These are phyloP conservation scores for Cantharellus anzutake DNA, from an alignment of 768 basidiomycete species.

Conservation along the genomic window DNA sequence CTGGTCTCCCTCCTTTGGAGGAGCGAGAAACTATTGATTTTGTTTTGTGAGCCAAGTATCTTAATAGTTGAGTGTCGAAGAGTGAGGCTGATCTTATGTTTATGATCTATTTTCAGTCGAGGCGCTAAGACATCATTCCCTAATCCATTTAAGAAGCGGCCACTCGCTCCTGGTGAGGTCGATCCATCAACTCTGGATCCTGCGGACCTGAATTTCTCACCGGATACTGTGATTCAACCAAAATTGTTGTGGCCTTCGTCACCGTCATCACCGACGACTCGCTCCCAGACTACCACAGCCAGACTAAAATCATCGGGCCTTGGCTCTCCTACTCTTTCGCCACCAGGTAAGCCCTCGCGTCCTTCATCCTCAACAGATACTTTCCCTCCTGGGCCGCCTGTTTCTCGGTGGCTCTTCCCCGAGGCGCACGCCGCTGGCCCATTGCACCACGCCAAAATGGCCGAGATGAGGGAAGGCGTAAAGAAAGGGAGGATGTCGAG, in stretches of 20 bases:
- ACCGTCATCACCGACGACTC: too few relatives aligned
- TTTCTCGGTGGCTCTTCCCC: too few relatives aligned
- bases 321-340: too few relatives aligned
- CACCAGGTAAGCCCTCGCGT: too few relatives aligned
- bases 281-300: too few relatives aligned
- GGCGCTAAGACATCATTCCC: constrained; percentile 41
- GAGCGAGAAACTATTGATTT: constrained; percentile 49
- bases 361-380: too few relatives aligned
- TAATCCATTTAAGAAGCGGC: constrained; percentile 40
- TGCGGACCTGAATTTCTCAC: constrained; percentile 47
- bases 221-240: constrained; percentile 33
- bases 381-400: too few relatives aligned
- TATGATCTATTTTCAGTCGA: constrained; percentile 27
- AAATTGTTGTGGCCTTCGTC: constrained; percentile 26
- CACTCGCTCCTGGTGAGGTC: constrained; percentile 20
- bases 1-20: constrained; percentile 15
- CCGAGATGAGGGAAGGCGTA: not conserved
- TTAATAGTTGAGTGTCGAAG: constrained; percentile 1
- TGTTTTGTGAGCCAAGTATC: constrained; percentile 46
- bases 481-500: not conserved
- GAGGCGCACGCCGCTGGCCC: too few relatives aligned
- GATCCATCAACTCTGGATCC: constrained; percentile 36
- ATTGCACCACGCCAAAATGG: not conserved
- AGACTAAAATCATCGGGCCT: too few relatives aligned
- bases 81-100: not conserved